Base-by-base conservation (phyloP, 2,329 filamentous ascomycete species). In the Tolypocladium tundrense region DNA sequence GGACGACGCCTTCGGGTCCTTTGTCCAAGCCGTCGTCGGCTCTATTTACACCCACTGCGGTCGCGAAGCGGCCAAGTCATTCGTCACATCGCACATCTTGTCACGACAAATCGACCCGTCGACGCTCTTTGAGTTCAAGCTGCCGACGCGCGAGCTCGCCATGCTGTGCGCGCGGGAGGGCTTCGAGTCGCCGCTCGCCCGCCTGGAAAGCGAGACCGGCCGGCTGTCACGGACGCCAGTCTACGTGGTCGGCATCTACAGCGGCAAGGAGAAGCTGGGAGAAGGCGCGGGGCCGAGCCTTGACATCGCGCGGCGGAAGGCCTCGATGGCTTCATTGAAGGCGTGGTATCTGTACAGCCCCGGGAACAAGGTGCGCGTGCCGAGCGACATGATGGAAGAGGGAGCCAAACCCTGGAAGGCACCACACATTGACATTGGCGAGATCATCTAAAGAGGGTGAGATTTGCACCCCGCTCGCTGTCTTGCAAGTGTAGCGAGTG, bases 331-430 rank as follows among this genome's bases (percentile, higher is more conserved):
- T 62, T 87, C 91, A 21, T 79, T 99, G 68, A 96, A 96, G 79
- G 81, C 87, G 7, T 99, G 94, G 94, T 99, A 99, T 73, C 79
- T 99, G 56, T 99, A 99, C 77, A 92, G 87, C 71, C 93, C 94
- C 35, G 78, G 81, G 58, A 75, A 79, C 64, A 75, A 83, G 62
- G 81, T 85, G 54, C 79, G 81, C 59, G 78, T 90, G 60, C 88
- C 88, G 31, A 90, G 87, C 69, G 85, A 89, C 62, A 87, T 83
- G 76, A 79, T 88, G 64, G 77, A 80, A 57, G 77, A 83, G 62
- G 80, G 77, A 53, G 83, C 84, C 50, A 75, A 75, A 66, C 77
- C 81, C 6, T 90, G 86, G 86, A 82, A 81, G 72, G 83, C 87
- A 2, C 82, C 80, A 56, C 78, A 89, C 65, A 81, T 90, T 62